Evolutionary conservation across 148 eudicot species (phyloP), one percentile per base, ranked within the genome.

Genomic region (Mesembryanthemum crystallinum): DNA sequence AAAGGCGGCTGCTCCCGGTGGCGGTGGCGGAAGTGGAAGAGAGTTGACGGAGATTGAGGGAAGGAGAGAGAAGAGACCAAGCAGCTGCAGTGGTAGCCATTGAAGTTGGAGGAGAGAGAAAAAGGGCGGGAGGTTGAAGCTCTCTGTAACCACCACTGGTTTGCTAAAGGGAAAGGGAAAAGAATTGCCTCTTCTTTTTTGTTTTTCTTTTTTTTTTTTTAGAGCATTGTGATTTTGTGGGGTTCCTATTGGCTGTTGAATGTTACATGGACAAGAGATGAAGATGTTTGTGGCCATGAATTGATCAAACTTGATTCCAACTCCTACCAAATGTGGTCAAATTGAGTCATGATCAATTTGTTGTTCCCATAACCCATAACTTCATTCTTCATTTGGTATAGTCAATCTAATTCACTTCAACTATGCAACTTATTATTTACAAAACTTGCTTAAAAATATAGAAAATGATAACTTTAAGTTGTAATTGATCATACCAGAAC

Each of bases 1-100:
- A 73, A 39, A 64, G 75, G 75, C 57, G 76, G 72, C n/a, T 64
- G 67, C 21, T 30, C 11, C 35, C 51, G 60, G 12, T 58, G 66
- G 66, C 14, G 49, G 59, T 28, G 55, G 71, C 10, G 47, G 71
- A 60, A 20, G 75, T 68, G 45, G 76, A 7, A 14, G 78, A 70
- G 76, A 33, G 64, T 43, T 71, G 77, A 73, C 82, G 73, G 14
- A 13, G 49, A 47, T 60, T 75, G 73, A 81, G 81, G 58, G 85
- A 77, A 42, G 84, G 84, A 18, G 83, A 74, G 75, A 89, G 58
- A 39, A 87, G 78, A 76, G 83, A 68, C 65, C 83, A 77, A 57
- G 86, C 33, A 27, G 72, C n/a, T 0, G 72, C 55, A 17, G 21
- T 5, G 25, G 77, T 54, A 32, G 80, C 83, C 87, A 82, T 85